Base-by-base conservation (phyloP, 2,329 filamentous ascomycete genomes). In the Aspergillus oerlinghausenensis region DNA sequence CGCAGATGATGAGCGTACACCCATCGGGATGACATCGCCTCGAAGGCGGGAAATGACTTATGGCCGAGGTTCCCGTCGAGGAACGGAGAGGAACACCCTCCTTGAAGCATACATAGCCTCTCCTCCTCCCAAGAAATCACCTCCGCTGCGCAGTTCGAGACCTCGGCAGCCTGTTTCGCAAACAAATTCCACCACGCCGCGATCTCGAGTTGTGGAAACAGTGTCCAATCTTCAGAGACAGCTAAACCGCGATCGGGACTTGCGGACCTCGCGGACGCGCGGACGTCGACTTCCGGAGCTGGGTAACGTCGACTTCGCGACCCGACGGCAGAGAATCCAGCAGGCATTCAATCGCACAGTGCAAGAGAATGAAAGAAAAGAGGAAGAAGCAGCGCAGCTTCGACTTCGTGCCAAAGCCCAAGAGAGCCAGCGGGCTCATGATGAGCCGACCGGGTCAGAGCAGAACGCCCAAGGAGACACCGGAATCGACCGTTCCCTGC, bases 311-410 rank as follows among this genome's bases (percentile, higher is more conserved):
- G 90, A 96, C 73, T 94, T 95, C 70, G 90, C 88, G 58, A 89
- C 90, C 63, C 84, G 90, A 51, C 83, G 92, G 64, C 88, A 91
- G 68, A 86, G 87, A 59, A 95, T 96, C 65, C 88, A 92, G 64
- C 84, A 91, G 55, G 91, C 90, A 14, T 93, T 95, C 72, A 92
- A 86, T 64, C 90, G 89, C 69, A 90, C 88, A n/a, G 86, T 94
- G 50, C 84, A 88, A 60, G 88, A 90, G 67, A 88, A 79, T 65
- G 68, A 75, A 55, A 66, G 72, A 61, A 86, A 89, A 67, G 86
- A 82, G 57, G 80, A 67, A 75, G 80, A 69, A 52, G 82, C 82
- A 35, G 81, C 80, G 23, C 81, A 84, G 59, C 82, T 79, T 60
- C 69, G 72, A 66, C 70, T 72, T 63, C 60, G 66, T 60, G 64